phyloP scores from a whole-genome alignment of 331 rosid species.

The Malus hybrid region DNA sequence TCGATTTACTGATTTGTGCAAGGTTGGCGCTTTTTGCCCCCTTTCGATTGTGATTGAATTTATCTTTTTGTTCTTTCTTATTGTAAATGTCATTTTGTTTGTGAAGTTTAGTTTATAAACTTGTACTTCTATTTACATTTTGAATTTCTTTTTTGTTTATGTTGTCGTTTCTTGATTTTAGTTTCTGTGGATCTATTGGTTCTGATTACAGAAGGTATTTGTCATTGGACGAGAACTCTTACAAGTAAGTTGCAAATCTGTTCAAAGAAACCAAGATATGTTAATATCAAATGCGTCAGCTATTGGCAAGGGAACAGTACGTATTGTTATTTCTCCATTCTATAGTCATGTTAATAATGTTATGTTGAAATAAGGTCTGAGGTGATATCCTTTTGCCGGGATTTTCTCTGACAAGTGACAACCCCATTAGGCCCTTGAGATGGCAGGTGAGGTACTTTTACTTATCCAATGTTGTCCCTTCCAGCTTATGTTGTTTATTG shows the following conservation, averaged over 20 bases:
- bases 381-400: background rate
- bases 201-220: conserved; percentile 45
- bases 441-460: no score
- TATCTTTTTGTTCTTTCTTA: background rate
- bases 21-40: conserved; percentile 30
- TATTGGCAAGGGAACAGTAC: conserved; percentile 69
- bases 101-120: background rate
- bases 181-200: background rate
- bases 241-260: conserved; percentile 44
- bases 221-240: conserved; percentile 44
- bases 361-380: background rate
- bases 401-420: background rate
- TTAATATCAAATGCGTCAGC: conserved; percentile 40
- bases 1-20: conserved; percentile 53
- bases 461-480: no score
- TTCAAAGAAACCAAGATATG: conserved; percentile 57
- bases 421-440: no score
- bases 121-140: background rate
- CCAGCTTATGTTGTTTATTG: no score
- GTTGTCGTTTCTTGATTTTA: background rate
- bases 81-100: background rate
- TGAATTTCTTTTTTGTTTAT: background rate
- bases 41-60: background rate
- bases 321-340: background rate
- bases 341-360: background rate